Base-by-base conservation (phyloP, 148 eudicot species). In the Heliamphora exappendiculata region DNA sequence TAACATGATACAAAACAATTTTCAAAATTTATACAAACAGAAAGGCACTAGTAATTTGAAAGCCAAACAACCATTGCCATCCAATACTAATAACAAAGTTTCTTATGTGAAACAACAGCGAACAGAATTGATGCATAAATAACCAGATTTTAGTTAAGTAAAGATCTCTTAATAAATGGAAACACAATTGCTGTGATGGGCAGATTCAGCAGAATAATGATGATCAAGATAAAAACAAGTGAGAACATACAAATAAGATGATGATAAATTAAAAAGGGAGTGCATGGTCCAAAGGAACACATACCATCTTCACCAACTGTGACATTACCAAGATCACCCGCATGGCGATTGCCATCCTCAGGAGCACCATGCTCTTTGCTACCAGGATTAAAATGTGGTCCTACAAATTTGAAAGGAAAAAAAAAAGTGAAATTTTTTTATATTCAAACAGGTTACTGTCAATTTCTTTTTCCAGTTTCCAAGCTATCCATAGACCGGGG, bases 291-390 rank as follows among this genome's bases (percentile, higher is more conserved):
- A 65, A 44, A 57, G 54, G 54, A 49, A 74, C 16, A 36, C 88
- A 78, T 86, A 93, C 98, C 98, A 85, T 93, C 98, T 80, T 89
- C 96, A 33, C 98, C 92, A 78, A 86, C 98, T 17, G 87, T 89
- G 75, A 93, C 80, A 67, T 93, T 93, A 45, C 98, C 98, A 77
- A 93, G 94, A 83, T 93, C 98, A 85, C 98, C 98, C 88, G 98
- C 96, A 84, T 93, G 98, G 78, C 98, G 98, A 76, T 22, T 44
- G 69, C 85, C 92, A 71, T 93, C 98, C 74, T 88, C 94, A 42
- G 98, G 98, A 66, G 98, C 91, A 84, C 98, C 98, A 78, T 93
- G 98, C 72, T 87, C 96, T 80, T 91, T 88, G 22, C 85, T 91
- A 78, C 84, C 89, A 71, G 98, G 98, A 76, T 93, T 93, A 76